Evolutionary conservation across 768 basidiomycete genomes (phyloP).

Genomic region (Pisolithus albus): DNA sequence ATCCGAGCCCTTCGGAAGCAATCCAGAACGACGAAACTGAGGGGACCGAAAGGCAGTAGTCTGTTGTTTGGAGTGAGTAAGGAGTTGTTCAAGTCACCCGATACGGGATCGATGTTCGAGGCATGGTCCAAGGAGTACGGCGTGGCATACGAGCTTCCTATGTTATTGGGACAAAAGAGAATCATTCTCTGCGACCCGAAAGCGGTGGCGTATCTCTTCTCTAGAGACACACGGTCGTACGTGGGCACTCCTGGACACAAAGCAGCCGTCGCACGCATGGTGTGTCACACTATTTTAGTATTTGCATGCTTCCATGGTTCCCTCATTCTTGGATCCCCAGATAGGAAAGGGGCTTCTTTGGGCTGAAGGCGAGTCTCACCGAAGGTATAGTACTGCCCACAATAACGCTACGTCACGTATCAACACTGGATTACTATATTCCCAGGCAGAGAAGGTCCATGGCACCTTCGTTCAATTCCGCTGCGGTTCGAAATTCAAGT

Average conservation of each 20-base stretch:
- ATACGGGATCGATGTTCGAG: constrained; percentile 27
- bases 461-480: constrained; percentile 20
- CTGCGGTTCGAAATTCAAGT: constrained; percentile 18
- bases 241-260: constrained; percentile 30
- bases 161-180: constrained; percentile 26
- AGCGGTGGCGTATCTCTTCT: constrained; percentile 43
- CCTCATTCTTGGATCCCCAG: constrained; percentile 17
- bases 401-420: background rate
- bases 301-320: background rate
- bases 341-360: background rate
- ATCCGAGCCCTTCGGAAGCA: background rate
- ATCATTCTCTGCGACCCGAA: constrained; percentile 39
- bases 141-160: constrained; percentile 34
- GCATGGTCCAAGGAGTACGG: constrained; percentile 42
- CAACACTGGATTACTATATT: background rate
- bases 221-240: constrained; percentile 43
- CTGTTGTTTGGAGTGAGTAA: background rate
- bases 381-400: background rate
- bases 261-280: constrained; percentile 29
- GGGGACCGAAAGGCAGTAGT: background rate
- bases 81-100: background rate
- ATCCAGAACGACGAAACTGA: background rate
- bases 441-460: constrained; percentile 21
- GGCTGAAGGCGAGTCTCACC: background rate
- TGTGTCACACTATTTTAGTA: constrained; percentile 5